Conservation (phyloP, 1,284 basidiomycete species). For the Austroboletus novae-zelandiae region DNA sequence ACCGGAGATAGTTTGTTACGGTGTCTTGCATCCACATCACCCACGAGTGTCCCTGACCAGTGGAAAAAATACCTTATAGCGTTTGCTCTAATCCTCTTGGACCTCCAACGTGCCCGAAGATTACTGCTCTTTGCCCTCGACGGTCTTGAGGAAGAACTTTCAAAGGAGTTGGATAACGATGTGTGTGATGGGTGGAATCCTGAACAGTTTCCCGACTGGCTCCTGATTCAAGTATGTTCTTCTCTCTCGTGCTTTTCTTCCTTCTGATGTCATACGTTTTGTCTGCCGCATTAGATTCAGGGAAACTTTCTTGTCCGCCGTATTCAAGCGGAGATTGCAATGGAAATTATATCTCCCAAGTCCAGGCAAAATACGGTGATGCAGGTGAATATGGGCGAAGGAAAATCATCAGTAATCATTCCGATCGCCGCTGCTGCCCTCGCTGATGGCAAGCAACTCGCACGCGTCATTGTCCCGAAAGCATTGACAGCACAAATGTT, state of each 20-base stretch:
- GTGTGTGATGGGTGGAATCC: constrained; percentile 12
- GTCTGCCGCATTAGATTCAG: constrained; percentile 37
- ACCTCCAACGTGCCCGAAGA: constrained; percentile 25
- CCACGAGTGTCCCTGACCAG: background rate
- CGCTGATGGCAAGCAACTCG: constrained; percentile 41
- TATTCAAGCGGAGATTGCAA: constrained; percentile 41
- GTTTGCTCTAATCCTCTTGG: constrained; percentile 29
- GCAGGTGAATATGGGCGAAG: constrained; percentile 59
- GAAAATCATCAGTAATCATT: constrained; percentile 54
- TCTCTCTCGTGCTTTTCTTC: background rate
- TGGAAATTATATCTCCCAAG: constrained; percentile 46
- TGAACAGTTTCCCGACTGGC: constrained; percentile 37
- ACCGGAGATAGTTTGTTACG: constrained; percentile 25
- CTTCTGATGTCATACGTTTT: background rate
- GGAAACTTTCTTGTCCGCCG: constrained; percentile 39
- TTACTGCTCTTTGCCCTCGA: background rate
- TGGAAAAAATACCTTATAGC: constrained; percentile 30
- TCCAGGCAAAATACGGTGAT: constrained; percentile 36
- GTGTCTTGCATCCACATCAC: constrained; percentile 15
- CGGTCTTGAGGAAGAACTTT: background rate
- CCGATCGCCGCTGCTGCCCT: constrained; percentile 43
- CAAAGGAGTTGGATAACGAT: constrained; percentile 16
- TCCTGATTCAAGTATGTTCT: constrained; percentile 43
- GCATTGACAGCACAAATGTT: constrained; percentile 46
- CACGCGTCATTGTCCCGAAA: constrained; percentile 48